Base-by-base conservation (phyloP, 2,329 filamentous ascomycete species). In the Xylariaceae sp. region DNA sequence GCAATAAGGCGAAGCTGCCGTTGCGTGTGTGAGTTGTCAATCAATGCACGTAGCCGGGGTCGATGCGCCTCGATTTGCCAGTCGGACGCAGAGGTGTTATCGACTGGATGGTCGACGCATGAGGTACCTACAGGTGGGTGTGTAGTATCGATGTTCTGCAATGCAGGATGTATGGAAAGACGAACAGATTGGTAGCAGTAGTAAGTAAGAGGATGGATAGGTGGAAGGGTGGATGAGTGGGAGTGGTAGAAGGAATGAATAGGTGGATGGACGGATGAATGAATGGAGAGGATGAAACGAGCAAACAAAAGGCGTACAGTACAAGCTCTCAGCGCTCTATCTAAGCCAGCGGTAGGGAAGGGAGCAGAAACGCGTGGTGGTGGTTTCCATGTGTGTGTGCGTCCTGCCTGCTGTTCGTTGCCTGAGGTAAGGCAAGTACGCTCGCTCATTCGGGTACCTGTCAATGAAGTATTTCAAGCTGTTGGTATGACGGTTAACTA, bases 81-180 rank as follows among this genome's bases (percentile, higher is more conserved):
- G 39, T 49, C 30, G 18, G 37, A 30, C 30, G 55, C 51, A 41
- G 23, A n/a, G 5, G 41, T 15, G 51, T 49, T 34, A 39, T 55
- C 55, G 39, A 57, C 58, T 34, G 35, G 47, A 13, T 35, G 57
- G 48, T 53, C 34, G 34, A 56, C 45, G 35, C 11, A 52, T 52
- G 41, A 50, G 44, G 50, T 34, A 37, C 23, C 23, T 34, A 15
- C 35, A 45, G 30, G 47, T 30, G 37, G 34, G 55, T 44, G 37
- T 58, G 49, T 52, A 48, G 51, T 53, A 53, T 53, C n/a, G 17
- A 30, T 53, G 49, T 6, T 51, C 49, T n/a, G 49, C 23, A 34
- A 35, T 48, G 48, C 44, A 47, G 48, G n/a, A 35, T 39, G 23
- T 34, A 41, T 44, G 17, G 35, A 15, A 41, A 34, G 51, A 34